A percentile compares a stretch with the other conserved stretches of the same genome.
Evolutionary conservation across 768 basidiomycete genomes (phyloP).

Genomic region (Gymnopilus dilepis): DNA sequence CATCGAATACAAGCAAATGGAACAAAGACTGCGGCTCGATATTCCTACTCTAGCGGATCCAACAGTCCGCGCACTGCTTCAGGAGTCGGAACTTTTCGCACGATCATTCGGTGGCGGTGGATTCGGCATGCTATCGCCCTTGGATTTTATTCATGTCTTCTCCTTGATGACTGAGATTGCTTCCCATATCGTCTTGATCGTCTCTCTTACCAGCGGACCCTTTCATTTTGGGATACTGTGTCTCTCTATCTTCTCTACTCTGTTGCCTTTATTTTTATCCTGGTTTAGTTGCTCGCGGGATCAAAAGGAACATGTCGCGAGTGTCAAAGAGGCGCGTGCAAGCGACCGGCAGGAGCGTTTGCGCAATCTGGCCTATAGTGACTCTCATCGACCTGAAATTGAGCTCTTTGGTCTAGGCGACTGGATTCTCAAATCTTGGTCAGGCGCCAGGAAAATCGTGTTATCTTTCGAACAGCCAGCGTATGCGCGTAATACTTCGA

Average conservation of each 20-base stretch:
- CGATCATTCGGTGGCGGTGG: conserved; percentile 81
- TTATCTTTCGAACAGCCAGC: conserved; percentile 58
- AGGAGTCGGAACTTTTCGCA: conserved; percentile 85
- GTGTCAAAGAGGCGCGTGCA: conserved; percentile 62
- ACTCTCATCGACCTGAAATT: conserved; percentile 79
- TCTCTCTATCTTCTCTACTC: conserved; percentile 64
- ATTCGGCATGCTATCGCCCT: conserved; percentile 80
- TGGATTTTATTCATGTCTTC: conserved; percentile 78
- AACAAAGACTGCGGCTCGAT: conserved; percentile 77
- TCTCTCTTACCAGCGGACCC: conserved; percentile 63
- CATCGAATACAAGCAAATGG: conserved; percentile 80
- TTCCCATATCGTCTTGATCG: conserved; percentile 72
- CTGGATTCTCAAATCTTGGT: conserved; percentile 86
- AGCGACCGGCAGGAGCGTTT: conserved; percentile 77
- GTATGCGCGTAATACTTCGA: conserved; percentile 47
- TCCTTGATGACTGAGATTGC: conserved; percentile 72
- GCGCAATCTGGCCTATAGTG: conserved; percentile 77
- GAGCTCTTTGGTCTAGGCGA: conserved; percentile 82
- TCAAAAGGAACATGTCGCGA: conserved; percentile 50
- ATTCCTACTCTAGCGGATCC: conserved; percentile 81
- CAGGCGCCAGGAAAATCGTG: conserved; percentile 62
- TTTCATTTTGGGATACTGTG: conserved; percentile 62
- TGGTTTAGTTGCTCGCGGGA: conserved; percentile 50
- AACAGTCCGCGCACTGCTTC: conserved; percentile 74
- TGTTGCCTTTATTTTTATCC: conserved; percentile 63